Conservation (phyloP, 352 stramenopile species). For the Phytophthora foliorum region DNA sequence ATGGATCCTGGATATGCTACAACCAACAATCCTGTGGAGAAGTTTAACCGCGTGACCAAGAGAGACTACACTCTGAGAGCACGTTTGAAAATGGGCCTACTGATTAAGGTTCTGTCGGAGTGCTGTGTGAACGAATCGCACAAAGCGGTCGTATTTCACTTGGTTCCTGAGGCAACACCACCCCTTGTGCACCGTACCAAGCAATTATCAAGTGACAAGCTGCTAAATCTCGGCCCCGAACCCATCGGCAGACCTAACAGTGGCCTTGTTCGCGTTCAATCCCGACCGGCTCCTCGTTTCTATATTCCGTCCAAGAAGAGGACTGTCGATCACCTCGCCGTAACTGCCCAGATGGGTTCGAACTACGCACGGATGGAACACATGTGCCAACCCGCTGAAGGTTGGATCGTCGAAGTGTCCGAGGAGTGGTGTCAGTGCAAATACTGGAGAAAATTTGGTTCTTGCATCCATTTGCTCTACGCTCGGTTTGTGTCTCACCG, state of each 20-base stretch:
- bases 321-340: constrained; percentile 7
- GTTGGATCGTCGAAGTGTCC: constrained; percentile 6
- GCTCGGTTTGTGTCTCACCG: neutral
- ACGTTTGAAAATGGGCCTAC: constrained; percentile 17
- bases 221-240: neutral
- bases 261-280: neutral
- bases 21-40: constrained; percentile 1
- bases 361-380: constrained; percentile 17
- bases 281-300: neutral
- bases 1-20: constrained; percentile 15
- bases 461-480: constrained; percentile 14
- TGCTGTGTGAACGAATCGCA: neutral
- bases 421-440: constrained; percentile 4
- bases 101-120: constrained; percentile 4
- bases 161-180: neutral
- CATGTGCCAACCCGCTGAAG: neutral
- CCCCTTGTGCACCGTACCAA: neutral
- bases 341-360: constrained; percentile 7
- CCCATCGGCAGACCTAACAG: neutral
- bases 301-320: neutral
- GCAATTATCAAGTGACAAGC: neutral
- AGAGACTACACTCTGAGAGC: constrained; percentile 20
- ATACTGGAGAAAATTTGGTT: constrained; percentile 20
- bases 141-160: neutral
- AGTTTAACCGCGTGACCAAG: constrained; percentile 33